A percentile compares a stretch with the other conserved stretches of the same genome.
Evolutionary conservation across 108 stramenopile species (phyloP).

Genomic region (Nitzschia sp.): DNA sequence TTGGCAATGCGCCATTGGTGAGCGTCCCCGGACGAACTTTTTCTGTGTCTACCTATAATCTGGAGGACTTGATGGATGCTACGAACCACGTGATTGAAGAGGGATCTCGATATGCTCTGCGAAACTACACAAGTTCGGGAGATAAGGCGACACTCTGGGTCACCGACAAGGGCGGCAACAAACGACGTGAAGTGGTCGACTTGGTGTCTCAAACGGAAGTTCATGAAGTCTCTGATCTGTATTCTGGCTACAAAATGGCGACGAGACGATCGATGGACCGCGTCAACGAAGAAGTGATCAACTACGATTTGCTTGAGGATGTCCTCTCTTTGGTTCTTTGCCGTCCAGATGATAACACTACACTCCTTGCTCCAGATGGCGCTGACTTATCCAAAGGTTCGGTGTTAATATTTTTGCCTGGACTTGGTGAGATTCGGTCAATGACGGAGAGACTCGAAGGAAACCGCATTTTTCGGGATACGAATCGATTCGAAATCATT

Average conservation of each 20-base stretch:
- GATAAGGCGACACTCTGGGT: conserved; percentile 57
- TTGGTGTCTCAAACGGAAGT: conserved; percentile 23
- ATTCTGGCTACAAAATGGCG: conserved; percentile 61
- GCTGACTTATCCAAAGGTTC: conserved; percentile 54
- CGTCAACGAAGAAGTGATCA: conserved; percentile 70
- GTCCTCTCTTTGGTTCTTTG: conserved; percentile 56
- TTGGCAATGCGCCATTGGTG: conserved; percentile 71
- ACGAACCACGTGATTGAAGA: conserved; percentile 83
- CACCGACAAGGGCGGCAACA: conserved; percentile 65
- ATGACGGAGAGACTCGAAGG: conserved; percentile 68
- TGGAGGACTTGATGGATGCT: conserved; percentile 89
- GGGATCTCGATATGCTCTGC: conserved; percentile 65
- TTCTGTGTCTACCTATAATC: conserved; percentile 66
- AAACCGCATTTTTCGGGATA: conserved; percentile 50
- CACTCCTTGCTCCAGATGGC: conserved; percentile 47
- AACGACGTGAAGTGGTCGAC: conserved; percentile 62
- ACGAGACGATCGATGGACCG: conserved; percentile 72
- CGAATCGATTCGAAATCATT: conserved; percentile 52
- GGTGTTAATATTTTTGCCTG: conserved; percentile 92
- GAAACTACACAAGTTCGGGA: conserved; percentile 15
- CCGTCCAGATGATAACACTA: conserved; percentile 26
- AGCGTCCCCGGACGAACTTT: conserved; percentile 84
- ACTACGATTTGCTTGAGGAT: conserved; percentile 81
- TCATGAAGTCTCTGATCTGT: conserved; percentile 47
- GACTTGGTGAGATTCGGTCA: conserved; percentile 90